Base-by-base conservation (phyloP, 768 basidiomycete species). In the Boletus rubroflammeus region DNA sequence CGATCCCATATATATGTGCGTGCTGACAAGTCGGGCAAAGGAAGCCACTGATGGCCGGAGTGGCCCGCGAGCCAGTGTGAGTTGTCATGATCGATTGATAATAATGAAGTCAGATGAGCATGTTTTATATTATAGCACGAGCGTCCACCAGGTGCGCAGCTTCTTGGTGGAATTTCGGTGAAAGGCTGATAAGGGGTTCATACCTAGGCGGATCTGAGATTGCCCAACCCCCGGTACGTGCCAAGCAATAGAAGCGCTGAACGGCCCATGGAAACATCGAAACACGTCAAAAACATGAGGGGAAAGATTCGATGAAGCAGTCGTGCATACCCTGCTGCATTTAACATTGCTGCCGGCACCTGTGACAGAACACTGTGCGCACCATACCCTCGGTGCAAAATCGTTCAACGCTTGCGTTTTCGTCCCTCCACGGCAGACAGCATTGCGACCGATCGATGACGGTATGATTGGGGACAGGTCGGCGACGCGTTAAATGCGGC, bases 211-310 rank as follows among this genome's bases (percentile, higher is more conserved):
- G 55, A 69, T 69, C 68, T 69, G 32, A 69, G 68, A 69, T 69
- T 34, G 19, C 25, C 19, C 31, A 46, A 29, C 51, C 49, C 66
- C 63, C 59, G 59, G 54, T 57, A 56, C 54, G 35, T 61, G 43
- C 55, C 54, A 61, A 50, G 56, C 43, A 38, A 67, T 48, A 50
- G 54, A 56, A 57, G 58, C 42, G 45, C 47, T 55, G 44, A 38
- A 52, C n/a, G n/a, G 53, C 28, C 50, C 56, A 54, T 56, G 48
- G 55, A 66, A 58, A 43, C 43, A 43, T 45, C 32, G 57, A 64
- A 62, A 53, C 65, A 67, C 55, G 67, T 58, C 60, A 55, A 64
- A 58, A 59, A 62, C 66, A 67, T 56, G 62, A 65, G 57, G 69
- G 49, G 29, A 13, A 56, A 25, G 29, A 49, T 52, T 53, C 43